These are phyloP conservation scores for Talaromyces rugulosus DNA, from an alignment of 2,329 filamentous ascomycete species.

Conservation along the genomic window DNA sequence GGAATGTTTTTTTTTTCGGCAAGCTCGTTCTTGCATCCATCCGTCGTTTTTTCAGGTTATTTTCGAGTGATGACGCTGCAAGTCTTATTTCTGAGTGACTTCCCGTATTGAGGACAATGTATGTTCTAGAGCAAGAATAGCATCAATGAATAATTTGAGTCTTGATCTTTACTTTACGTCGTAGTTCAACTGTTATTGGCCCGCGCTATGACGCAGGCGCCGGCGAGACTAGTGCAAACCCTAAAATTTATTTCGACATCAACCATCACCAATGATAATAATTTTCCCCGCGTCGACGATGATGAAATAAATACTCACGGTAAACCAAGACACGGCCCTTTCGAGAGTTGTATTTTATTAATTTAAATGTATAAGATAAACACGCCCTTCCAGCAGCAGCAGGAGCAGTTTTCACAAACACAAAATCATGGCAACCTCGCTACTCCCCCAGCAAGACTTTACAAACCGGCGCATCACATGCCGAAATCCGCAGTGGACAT, in stretches of 20 bases:
- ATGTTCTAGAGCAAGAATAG: background rate
- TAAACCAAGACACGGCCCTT: background rate
- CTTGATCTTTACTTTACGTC: background rate
- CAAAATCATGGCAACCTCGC: background rate
- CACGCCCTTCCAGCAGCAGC: background rate
- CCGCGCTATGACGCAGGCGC: background rate
- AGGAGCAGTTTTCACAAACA: background rate
- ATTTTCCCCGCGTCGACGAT: background rate
- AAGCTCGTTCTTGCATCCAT: background rate
- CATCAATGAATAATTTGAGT: background rate
- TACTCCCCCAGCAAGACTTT: conserved; percentile 3
- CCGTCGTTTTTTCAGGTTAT: background rate
- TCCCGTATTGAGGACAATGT: background rate
- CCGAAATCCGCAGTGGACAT: conserved; percentile 41
- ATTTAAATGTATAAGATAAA: background rate
- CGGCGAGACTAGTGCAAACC: background rate
- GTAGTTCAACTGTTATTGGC: background rate
- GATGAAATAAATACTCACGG: no score
- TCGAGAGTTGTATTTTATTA: background rate
- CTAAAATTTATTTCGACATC: background rate
- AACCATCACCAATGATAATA: no score
- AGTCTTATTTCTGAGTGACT: background rate
- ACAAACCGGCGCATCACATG: conserved; percentile 29
- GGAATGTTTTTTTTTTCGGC: background rate
- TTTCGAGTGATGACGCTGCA: background rate